Evolutionary conservation across 805 yeast species (phyloP).

Genomic region (Scheffersomyces amazonensis): DNA sequence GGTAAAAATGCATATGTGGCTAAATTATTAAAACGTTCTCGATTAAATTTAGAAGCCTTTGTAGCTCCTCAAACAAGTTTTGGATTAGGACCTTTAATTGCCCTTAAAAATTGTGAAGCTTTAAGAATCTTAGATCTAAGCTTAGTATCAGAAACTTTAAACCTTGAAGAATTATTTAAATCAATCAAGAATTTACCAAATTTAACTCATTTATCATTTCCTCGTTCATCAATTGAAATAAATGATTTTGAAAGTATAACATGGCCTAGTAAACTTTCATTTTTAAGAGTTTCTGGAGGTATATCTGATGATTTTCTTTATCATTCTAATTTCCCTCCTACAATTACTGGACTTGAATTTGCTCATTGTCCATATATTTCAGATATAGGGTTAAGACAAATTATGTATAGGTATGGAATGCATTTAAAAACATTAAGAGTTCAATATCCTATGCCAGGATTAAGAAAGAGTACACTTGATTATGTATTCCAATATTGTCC

Average conservation of each 20-base stretch:
- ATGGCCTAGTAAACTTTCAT: constrained; percentile 82
- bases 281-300: constrained; percentile 83
- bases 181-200: constrained; percentile 63
- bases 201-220: constrained; percentile 78
- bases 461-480: constrained; percentile 70
- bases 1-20: constrained; percentile 93
- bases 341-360: constrained; percentile 70
- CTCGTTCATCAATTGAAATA: constrained; percentile 80
- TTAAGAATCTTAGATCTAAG: constrained; percentile 6
- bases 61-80: constrained; percentile 94
- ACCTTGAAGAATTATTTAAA: constrained; percentile 71
- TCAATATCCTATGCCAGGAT: constrained; percentile 85
- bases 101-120: constrained; percentile 62
- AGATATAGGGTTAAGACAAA: constrained; percentile 59
- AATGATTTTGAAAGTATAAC: constrained; percentile 46
- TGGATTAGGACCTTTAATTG: constrained; percentile 86
- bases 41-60: constrained; percentile 60
- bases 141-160: constrained; percentile 71
- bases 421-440: constrained; percentile 62
- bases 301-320: constrained; percentile 76
- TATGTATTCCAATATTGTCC: constrained; percentile 75
- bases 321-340: constrained; percentile 66
- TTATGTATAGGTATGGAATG: constrained; percentile 64
- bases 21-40: constrained; percentile 73
- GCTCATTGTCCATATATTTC: constrained; percentile 84